Conservation (phyloP, 2,329 filamentous ascomycete genomes). For the Leptographium wingfieldii region DNA sequence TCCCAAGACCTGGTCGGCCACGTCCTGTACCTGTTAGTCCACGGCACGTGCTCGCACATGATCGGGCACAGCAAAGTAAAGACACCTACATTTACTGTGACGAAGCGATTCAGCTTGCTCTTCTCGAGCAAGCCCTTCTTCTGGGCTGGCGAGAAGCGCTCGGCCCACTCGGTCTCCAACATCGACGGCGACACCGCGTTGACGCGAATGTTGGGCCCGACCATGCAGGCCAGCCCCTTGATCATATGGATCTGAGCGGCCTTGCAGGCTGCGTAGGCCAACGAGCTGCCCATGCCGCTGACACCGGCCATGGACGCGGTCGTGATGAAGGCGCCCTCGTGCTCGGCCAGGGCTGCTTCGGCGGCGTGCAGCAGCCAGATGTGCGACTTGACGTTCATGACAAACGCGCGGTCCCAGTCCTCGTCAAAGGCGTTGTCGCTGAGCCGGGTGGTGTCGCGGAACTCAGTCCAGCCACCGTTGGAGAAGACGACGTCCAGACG, state of each 20-base stretch:
- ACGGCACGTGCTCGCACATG: neutral
- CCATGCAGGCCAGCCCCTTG: neutral
- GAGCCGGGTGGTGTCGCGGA: constrained; percentile 31
- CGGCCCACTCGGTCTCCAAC: constrained; percentile 50
- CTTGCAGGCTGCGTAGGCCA: constrained; percentile 16
- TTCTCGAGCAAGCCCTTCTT: constrained; percentile 39
- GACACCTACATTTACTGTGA: constrained; percentile 31
- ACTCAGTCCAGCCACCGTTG: constrained; percentile 50
- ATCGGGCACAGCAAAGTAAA: neutral
- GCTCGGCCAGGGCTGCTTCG: constrained; percentile 38
- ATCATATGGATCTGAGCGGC: neutral
- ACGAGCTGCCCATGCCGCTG: constrained; percentile 46
- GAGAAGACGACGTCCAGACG: constrained; percentile 67
- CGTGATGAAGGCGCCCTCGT: constrained; percentile 48
- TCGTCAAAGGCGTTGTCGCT: constrained; percentile 42
- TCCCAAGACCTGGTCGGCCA: constrained; percentile 7
- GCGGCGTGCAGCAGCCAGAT: constrained; percentile 46
- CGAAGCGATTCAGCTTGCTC: constrained; percentile 36
- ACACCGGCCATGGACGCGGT: constrained; percentile 54
- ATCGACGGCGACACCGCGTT: constrained; percentile 14
- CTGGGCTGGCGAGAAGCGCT: constrained; percentile 41
- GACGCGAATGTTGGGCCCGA: neutral
- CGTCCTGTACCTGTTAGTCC: neutral
- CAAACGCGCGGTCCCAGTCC: constrained; percentile 47
- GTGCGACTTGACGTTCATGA: constrained; percentile 51